Percentiles rank a stretch among this genome's conserved stretches.
Conservation (phyloP, 169 alveolate species). For the Condylostoma magnum region DNA sequence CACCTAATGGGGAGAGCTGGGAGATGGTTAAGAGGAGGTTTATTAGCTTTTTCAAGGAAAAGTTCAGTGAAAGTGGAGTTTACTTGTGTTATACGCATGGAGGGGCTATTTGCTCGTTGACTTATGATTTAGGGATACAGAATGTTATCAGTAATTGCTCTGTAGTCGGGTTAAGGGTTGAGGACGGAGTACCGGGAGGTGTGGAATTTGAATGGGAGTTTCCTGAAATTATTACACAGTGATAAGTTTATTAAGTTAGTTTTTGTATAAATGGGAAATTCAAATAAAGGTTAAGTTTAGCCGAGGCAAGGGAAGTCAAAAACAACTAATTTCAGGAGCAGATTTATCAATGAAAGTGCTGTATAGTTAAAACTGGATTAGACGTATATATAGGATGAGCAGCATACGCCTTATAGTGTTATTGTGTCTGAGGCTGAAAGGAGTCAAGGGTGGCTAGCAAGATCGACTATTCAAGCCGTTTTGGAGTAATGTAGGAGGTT, state of each 20-base stretch:
- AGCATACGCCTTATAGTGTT: no score
- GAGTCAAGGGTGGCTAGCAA: no score
- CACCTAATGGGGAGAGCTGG: constrained; percentile 73
- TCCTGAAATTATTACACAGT: constrained; percentile 26
- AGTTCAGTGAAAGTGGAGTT: constrained; percentile 22
- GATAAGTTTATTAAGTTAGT: not conserved
- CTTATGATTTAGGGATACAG: constrained; percentile 35
- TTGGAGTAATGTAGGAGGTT: no score
- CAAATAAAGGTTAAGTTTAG: no score
- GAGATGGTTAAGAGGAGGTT: constrained; percentile 53
- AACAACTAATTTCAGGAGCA: no score
- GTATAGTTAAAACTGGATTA: no score
- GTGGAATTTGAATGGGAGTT: constrained; percentile 37
- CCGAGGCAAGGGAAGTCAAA: no score
- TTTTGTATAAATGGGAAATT: no score
- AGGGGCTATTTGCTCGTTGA: constrained; percentile 61
- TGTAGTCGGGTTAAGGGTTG: constrained; percentile 33
- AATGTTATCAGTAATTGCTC: constrained; percentile 40
- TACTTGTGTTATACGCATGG: constrained; percentile 70
- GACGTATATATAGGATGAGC: no score
- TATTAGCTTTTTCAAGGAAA: constrained; percentile 22
- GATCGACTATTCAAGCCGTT: no score
- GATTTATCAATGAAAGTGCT: no score
- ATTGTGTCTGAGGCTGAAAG: no score
- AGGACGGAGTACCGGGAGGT: constrained; percentile 22